Conservation (phyloP, 768 basidiomycete genomes). For the Leccinum variicolor region DNA sequence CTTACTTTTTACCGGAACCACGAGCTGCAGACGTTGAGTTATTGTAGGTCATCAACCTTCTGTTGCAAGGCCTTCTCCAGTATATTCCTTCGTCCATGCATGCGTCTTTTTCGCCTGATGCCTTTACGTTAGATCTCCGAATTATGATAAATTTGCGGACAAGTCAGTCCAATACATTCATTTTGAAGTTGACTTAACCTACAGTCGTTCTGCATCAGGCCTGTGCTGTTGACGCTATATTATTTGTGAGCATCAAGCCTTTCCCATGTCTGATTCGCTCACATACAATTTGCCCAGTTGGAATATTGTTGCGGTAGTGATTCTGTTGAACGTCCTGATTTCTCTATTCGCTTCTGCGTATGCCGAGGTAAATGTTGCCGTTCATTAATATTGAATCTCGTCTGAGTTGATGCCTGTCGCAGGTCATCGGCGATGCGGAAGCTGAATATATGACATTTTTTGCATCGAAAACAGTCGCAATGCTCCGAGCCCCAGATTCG, state of each 20-base stretch:
- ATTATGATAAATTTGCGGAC: constrained; percentile 54
- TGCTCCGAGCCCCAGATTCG: constrained; percentile 86
- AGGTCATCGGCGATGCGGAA: constrained; percentile 82
- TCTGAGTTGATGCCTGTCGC: constrained; percentile 2
- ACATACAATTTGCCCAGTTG: constrained; percentile 43
- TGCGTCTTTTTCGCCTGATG: background rate
- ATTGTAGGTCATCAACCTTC: constrained; percentile 58
- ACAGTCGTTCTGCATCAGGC: constrained; percentile 28
- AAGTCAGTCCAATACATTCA: constrained; percentile 35
- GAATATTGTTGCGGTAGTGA: constrained; percentile 79
- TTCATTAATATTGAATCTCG: background rate
- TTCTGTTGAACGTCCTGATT: constrained; percentile 90
- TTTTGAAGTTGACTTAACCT: background rate
- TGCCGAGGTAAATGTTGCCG: constrained; percentile 59
- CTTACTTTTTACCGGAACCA: constrained; percentile 5
- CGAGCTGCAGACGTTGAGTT: background rate
- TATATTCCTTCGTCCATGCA: constrained; percentile 26
- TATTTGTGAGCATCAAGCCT: constrained; percentile 61
- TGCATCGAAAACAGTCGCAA: constrained; percentile 78
- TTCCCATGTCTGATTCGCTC: background rate
- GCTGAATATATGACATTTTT: constrained; percentile 91
- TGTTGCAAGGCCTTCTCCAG: constrained; percentile 84
- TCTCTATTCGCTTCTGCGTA: constrained; percentile 95
- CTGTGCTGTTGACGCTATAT: constrained; percentile 64
- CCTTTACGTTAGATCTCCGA: constrained; percentile 48